Evolutionary conservation across 2,329 filamentous ascomycete species (phyloP).

Genomic region (Aureobasidium sp.): DNA sequence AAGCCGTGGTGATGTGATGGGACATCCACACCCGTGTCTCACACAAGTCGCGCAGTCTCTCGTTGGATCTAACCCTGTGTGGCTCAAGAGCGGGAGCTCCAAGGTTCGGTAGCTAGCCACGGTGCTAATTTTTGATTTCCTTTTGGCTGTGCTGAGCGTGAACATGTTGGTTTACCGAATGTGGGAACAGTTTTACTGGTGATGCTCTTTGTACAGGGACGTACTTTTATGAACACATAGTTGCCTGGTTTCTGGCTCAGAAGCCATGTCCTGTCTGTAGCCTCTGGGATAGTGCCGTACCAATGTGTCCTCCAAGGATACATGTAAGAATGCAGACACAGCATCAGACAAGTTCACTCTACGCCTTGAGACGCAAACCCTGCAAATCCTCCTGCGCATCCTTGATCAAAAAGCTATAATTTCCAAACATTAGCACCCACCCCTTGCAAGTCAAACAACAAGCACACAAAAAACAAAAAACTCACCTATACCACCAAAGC

Average conservation of each 20-base stretch:
- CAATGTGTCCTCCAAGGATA: neutral
- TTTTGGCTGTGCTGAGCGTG: neutral
- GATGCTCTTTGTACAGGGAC: no score
- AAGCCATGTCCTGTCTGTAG: neutral
- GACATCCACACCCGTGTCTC: neutral
- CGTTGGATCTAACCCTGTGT: neutral
- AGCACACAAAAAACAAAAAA: slow-evolving; percentile 35
- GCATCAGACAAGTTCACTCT: slow-evolving; percentile 10
- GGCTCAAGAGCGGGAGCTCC: neutral
- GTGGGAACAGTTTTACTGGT: no score
- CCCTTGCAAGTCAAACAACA: neutral
- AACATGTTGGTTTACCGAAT: no score
- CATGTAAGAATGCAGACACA: neutral
- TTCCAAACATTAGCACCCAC: slow-evolving; percentile 10
- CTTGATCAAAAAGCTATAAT: slow-evolving; percentile 67
- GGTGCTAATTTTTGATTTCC: neutral
- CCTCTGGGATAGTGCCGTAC: neutral
- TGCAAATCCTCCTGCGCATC: slow-evolving; percentile 78
- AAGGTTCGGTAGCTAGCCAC: neutral
- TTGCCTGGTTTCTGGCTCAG: neutral
- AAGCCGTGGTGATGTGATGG: neutral
- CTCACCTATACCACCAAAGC: slow-evolving; percentile 89
- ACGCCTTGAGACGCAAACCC: slow-evolving; percentile 63
- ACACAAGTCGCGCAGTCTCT: neutral
- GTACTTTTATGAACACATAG: neutral